Base-by-base conservation (phyloP, 148 eudicot genomes). In the Amaranthus palmeri region DNA sequence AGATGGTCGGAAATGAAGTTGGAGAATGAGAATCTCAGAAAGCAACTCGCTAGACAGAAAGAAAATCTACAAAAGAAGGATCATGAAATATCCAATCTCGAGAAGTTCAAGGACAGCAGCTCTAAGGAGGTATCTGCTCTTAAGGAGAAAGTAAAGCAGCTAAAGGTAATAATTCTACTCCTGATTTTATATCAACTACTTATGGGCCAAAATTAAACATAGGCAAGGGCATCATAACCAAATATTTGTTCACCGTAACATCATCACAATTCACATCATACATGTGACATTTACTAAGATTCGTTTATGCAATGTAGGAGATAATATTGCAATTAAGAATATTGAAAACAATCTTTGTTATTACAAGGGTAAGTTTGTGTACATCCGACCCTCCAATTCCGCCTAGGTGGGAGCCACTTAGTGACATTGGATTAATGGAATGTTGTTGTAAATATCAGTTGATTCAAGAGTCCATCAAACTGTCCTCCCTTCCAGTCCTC, bases 11-110 rank as follows among this genome's bases (percentile, higher is more conserved):
- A 85, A 74, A 75, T 77, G 54, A 88, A 89, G 64, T 67, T 55
- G 65, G 96, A 89, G 77, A 86, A 81, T 57, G 93, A 83, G 70
- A 84, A 78, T 46, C 77, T 93, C 79, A 83, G 78, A 76, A 86
- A 86, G 82, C 83, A 85, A 79, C 75, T 84, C 45, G 53, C 68
- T 65, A 74, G 81, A 67, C 86, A 87, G 75, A 83, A 84, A 74
- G 82, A 72, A 65, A 77, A 72, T 62, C 72, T 85, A 57, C 82
- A 78, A 69, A 85, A 79, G 79, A 85, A 86, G 81, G 87, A 86
- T 18, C 81, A 76, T 51, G 85, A 67, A 62, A 78, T 82, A 69
- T 77, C 70, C 42, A 14, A 72, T 8, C 68, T 80, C 46, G 82
- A 81, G 72, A 82, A 83, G 77, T 41, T 65, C 68, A 77, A 81